Percentiles rank a stretch among this genome's conserved stretches.
Conservation (phyloP, 306 rosid genomes). For the Vigna nakashimae region DNA sequence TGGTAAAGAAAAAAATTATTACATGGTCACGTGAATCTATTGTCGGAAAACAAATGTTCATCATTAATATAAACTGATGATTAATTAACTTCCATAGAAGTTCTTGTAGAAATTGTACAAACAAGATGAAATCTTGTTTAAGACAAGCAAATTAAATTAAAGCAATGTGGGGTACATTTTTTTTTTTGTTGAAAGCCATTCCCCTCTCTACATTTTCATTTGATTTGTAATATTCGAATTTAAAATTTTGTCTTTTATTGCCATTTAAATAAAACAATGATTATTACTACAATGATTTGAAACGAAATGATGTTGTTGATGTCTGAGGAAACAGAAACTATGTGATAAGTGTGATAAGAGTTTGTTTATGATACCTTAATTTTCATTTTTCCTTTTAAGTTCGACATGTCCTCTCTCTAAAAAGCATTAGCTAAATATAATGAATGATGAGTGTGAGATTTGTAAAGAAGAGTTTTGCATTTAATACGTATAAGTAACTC, state of each 20-base stretch:
- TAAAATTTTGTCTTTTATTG: no score
- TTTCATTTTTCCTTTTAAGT: background rate
- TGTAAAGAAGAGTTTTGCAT: background rate
- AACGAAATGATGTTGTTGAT: no score
- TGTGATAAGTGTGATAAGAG: no score
- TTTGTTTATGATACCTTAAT: background rate
- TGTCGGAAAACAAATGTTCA: background rate
- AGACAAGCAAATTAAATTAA: no score
- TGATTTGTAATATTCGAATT: no score
- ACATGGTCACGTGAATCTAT: slow-evolving; percentile 34
- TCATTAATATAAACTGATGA: background rate
- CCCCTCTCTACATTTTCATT: no score
- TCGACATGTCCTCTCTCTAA: background rate
- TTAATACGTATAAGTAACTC: background rate
- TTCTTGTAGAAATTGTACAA: background rate
- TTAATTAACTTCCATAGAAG: background rate
- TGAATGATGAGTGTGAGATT: background rate
- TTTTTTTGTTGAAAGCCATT: no score
- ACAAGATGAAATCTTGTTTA: background rate
- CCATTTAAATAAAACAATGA: no score
- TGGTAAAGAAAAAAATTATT: slow-evolving; percentile 23
- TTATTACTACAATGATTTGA: no score
- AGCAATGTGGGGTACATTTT: no score
- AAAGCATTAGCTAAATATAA: background rate
- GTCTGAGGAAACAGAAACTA: no score